A percentile compares a stretch with the other conserved stretches of the same genome.
Conservation (phyloP, 345 rosid species). For the Aquilaria malaccensis region DNA sequence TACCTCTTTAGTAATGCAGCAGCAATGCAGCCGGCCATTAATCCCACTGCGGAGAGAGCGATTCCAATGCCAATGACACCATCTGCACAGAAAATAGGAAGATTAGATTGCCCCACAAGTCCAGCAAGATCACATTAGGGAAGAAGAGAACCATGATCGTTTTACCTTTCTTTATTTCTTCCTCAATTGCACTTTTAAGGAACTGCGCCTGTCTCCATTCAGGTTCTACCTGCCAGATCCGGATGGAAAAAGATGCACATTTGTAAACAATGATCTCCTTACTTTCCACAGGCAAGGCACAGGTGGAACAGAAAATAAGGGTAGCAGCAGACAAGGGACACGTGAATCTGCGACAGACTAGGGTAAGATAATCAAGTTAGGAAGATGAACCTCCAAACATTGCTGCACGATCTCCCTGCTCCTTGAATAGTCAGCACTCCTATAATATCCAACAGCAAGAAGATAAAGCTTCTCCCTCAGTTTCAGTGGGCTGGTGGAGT, state of each 20-base stretch:
- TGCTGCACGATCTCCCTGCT: conserved; percentile 69
- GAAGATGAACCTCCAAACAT: conserved; percentile 46
- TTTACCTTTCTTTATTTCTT: conserved; percentile 53
- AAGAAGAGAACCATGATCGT: neutral
- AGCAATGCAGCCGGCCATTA: conserved; percentile 72
- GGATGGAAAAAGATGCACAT: neutral
- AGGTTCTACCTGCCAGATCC: conserved; percentile 46
- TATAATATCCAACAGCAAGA: conserved; percentile 69
- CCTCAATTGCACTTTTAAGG: conserved; percentile 59
- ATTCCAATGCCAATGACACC: conserved; percentile 85
- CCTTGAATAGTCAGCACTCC: conserved; percentile 58
- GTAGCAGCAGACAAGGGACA: neutral
- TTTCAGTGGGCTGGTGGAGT: conserved; percentile 33
- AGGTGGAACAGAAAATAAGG: neutral
- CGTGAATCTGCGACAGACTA: neutral
- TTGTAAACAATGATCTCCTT: neutral
- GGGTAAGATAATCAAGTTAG: neutral
- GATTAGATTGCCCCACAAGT: neutral
- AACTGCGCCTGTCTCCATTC: conserved; percentile 66
- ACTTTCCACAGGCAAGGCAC: neutral
- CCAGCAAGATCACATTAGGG: neutral
- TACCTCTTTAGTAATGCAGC: conserved; percentile 60
- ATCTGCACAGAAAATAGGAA: conserved; percentile 35
- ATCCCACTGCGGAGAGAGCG: conserved; percentile 68
- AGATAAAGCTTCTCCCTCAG: conserved; percentile 75